Conservation (phyloP, 2,329 filamentous ascomycete species). For the Colletotrichum sp. region DNA sequence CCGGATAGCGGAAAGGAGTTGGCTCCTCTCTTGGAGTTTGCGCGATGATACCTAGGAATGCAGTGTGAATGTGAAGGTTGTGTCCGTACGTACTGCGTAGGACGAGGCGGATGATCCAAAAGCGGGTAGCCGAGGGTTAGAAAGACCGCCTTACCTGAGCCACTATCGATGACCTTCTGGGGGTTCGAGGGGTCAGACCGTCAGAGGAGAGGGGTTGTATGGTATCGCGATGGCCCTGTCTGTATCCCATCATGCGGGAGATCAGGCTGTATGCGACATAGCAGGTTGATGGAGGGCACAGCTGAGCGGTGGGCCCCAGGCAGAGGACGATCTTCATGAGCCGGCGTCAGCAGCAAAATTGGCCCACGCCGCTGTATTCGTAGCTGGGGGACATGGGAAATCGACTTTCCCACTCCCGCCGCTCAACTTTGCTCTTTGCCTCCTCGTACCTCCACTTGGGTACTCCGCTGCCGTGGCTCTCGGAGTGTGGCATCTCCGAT, state of each 20-base stretch:
- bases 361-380: neutral
- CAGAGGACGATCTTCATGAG: slow-evolving; percentile 13
- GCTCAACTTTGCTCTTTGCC: neutral
- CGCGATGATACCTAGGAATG: slow-evolving; percentile 15
- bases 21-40: neutral
- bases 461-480: slow-evolving; percentile 11
- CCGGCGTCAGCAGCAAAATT: neutral
- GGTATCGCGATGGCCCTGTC: neutral
- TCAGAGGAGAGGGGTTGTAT: neutral
- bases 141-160: neutral
- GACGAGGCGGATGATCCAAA: neutral
- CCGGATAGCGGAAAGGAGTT: slow-evolving; percentile 17
- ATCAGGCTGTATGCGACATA: neutral
- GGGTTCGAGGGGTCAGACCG: neutral
- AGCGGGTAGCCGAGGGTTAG: slow-evolving; percentile 9
- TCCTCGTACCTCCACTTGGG: slow-evolving; percentile 3
- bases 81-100: neutral
- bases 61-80: neutral
- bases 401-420: slow-evolving; percentile 5
- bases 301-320: slow-evolving; percentile 3
- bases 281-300: neutral
- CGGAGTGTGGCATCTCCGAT: slow-evolving; percentile 1
- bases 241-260: neutral
- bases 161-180: neutral
- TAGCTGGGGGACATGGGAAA: neutral